Conservation (phyloP, 2,329 filamentous ascomycete species). For the Penicillium sp. region DNA sequence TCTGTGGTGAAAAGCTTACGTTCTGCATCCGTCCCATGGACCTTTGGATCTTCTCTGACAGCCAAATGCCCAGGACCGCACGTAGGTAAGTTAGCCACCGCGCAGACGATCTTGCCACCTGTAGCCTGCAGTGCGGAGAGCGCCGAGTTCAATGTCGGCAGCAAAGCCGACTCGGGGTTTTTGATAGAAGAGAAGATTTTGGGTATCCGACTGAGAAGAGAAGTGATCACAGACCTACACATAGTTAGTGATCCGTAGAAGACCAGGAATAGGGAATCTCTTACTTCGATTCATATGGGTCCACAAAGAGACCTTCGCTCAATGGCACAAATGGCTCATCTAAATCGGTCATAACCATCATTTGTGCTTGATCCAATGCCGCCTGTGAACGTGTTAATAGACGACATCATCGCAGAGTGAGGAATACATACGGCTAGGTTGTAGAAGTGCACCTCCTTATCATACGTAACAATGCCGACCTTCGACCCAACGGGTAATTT, state of each 20-base stretch:
- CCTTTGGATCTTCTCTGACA: conserved; percentile 82
- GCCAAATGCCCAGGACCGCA: conserved; percentile 85
- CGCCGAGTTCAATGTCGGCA: conserved; percentile 80
- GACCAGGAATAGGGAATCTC: conserved; percentile 16
- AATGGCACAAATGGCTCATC: conserved; percentile 95
- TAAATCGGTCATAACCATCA: conserved; percentile 97
- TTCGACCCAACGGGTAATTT: conserved; percentile 74
- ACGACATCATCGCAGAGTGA: conserved; percentile 12
- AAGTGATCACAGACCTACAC: conserved; percentile 69
- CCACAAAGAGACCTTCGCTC: conserved; percentile 88
- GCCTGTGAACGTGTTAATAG: conserved; percentile 50
- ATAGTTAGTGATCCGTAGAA: conserved; percentile 24
- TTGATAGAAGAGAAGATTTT: conserved; percentile 83
- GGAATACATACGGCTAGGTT: conserved; percentile 71
- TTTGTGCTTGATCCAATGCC: conserved; percentile 80
- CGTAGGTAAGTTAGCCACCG: conserved; percentile 81
- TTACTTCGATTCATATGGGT: conserved; percentile 82
- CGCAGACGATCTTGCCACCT: conserved; percentile 89
- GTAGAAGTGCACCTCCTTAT: conserved; percentile 97
- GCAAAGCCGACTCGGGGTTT: conserved; percentile 82
- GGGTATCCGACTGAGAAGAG: conserved; percentile 79
- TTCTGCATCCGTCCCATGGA: conserved; percentile 81
- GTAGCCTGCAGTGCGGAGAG: conserved; percentile 79
- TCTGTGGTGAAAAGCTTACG: conserved; percentile 91
- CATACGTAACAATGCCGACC: conserved; percentile 92